phyloP scores from a whole-genome alignment of 352 stramenopile genomes.

The Pilasporangium apinafurcum region DNA sequence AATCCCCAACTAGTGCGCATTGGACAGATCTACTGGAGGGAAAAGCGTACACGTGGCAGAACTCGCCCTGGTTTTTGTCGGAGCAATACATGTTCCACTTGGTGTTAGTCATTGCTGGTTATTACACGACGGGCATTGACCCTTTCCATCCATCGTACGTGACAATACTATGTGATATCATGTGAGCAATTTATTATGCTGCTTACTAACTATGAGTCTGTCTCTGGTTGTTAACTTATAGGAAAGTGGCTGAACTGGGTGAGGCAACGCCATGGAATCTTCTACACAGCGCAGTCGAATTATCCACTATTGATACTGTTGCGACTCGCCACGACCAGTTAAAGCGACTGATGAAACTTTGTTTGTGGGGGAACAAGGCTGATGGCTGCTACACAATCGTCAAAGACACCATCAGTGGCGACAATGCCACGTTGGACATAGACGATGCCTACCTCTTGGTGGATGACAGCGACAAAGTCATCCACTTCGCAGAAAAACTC shows the following conservation, averaged over 20 bases:
- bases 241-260: constrained; percentile 48
- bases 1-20: constrained; percentile 33
- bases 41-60: constrained; percentile 59
- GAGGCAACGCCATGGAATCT: constrained; percentile 49
- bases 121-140: constrained; percentile 51
- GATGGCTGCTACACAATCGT: constrained; percentile 72
- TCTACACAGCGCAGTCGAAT: constrained; percentile 41
- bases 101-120: constrained; percentile 53
- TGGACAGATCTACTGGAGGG: constrained; percentile 35
- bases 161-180: not conserved
- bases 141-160: constrained; percentile 52
- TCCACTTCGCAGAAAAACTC: constrained; percentile 28
- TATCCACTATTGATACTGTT: constrained; percentile 13
- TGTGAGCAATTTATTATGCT: not conserved
- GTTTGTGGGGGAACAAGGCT: constrained; percentile 74
- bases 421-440: constrained; percentile 36
- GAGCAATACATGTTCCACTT: constrained; percentile 78
- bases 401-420: constrained; percentile 59
- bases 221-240: constrained; percentile 2
- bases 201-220: not conserved
- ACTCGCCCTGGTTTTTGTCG: constrained; percentile 65
- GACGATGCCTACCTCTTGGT: constrained; percentile 58
- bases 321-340: constrained; percentile 31
- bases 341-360: constrained; percentile 56
- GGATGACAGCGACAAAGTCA: constrained; percentile 46